Conservation (phyloP, 2,329 filamentous ascomycete species). For the Mycosphaerelloides madeirae region DNA sequence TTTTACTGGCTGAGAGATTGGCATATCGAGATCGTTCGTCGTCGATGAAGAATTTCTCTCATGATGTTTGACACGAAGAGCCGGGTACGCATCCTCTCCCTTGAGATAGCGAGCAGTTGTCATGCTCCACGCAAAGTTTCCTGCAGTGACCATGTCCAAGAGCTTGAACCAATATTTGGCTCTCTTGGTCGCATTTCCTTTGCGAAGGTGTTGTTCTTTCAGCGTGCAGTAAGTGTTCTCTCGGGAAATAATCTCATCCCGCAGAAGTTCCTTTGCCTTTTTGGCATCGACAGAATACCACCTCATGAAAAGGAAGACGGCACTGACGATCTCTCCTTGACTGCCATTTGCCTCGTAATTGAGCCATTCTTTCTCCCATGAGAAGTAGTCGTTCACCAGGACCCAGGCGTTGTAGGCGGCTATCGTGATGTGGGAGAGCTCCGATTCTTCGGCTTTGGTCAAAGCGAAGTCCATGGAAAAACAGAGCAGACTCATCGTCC, state of each 20-base stretch:
- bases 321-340: slow-evolving; percentile 4
- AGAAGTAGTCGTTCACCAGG: slow-evolving; percentile 8
- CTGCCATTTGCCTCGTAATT: slow-evolving; percentile 5
- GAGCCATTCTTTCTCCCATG: slow-evolving; percentile 5
- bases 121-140: slow-evolving; percentile 7
- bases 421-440: slow-evolving; percentile 2
- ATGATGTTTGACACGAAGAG: slow-evolving; percentile 1
- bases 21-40: background rate
- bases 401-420: slow-evolving; percentile 8
- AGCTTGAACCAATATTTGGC: slow-evolving; percentile 1
- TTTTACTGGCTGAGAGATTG: background rate
- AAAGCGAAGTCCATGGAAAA: slow-evolving; percentile 8
- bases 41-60: background rate
- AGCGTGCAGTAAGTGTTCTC: slow-evolving; percentile 3
- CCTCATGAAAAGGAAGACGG: slow-evolving; percentile 8
- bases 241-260: slow-evolving; percentile 1
- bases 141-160: slow-evolving; percentile 4
- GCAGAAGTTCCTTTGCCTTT: slow-evolving; percentile 1
- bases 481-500: slow-evolving; percentile 6
- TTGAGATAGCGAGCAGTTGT: slow-evolving; percentile 6
- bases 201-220: background rate
- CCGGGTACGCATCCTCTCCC: slow-evolving; percentile 1
- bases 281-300: slow-evolving; percentile 4
- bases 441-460: slow-evolving; percentile 1
- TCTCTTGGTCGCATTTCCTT: background rate